Evolutionary conservation across 441 rosid genomes (phyloP).

Genomic region (Isatis lusitanica): DNA sequence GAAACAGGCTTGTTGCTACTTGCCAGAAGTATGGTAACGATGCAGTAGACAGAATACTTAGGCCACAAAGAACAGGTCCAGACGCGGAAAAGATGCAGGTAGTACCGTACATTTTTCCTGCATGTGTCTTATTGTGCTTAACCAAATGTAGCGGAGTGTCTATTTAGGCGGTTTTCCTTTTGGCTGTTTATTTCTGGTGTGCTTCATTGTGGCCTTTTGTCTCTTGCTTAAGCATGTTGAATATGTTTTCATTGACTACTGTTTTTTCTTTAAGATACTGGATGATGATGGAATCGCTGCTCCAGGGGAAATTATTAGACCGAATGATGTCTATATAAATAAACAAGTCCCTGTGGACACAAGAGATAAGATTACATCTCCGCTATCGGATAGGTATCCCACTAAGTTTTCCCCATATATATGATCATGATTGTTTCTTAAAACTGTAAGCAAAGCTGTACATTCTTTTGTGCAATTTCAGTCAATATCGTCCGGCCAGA

Average conservation of each 20-base stretch:
- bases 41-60: conserved; percentile 63
- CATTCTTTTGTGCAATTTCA: conserved; percentile 38
- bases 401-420: neutral
- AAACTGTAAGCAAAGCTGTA: neutral
- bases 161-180: neutral
- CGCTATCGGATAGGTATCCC: conserved; percentile 54
- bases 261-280: conserved; percentile 51
- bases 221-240: neutral
- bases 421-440: conserved; percentile 12
- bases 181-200: neutral
- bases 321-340: conserved; percentile 62
- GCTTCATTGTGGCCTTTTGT: conserved; percentile 10
- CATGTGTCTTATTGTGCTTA: neutral
- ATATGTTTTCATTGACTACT: conserved; percentile 22
- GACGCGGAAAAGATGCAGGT: conserved; percentile 83
- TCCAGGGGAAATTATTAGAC: conserved; percentile 87
- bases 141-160: neutral
- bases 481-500: conserved; percentile 59
- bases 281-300: conserved; percentile 90
- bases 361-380: conserved; percentile 35
- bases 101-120: conserved; percentile 9
- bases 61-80: conserved; percentile 59
- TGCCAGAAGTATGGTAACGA: conserved; percentile 51
- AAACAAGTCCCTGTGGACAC: conserved; percentile 63
- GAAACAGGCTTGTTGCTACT: conserved; percentile 54